Percentiles rank a stretch among this genome's conserved stretches.
Evolutionary conservation across 2,329 filamentous ascomycete genomes (phyloP).

Genomic region (Pseudocercospora eumusae): DNA sequence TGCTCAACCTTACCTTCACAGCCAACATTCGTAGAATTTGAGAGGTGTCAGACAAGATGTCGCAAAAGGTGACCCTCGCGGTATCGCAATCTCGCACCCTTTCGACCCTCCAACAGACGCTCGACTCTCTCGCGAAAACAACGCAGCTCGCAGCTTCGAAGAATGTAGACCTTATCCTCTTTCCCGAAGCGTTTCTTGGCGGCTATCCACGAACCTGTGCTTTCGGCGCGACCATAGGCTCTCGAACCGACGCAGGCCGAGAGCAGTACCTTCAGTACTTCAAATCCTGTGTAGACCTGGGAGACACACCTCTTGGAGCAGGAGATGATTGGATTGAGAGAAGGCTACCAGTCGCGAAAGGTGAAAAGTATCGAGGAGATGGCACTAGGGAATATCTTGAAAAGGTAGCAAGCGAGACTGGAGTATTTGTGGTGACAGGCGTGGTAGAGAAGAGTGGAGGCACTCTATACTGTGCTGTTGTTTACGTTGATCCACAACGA

Average conservation of each 20-base stretch:
- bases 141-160: conserved; percentile 63
- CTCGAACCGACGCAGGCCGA: conserved; percentile 66
- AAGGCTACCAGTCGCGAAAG: conserved; percentile 55
- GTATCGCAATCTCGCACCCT: conserved; percentile 53
- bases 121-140: conserved; percentile 64
- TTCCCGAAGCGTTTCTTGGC: conserved; percentile 89
- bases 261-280: conserved; percentile 85
- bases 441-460: conserved; percentile 78
- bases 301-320: conserved; percentile 71
- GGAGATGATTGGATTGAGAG: conserved; percentile 71
- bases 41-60: conserved; percentile 24
- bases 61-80: conserved; percentile 51
- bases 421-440: conserved; percentile 79
- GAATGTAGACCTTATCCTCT: conserved; percentile 71
- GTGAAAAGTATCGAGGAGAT: conserved; percentile 60
- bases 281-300: conserved; percentile 75
- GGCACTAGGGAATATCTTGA: conserved; percentile 81
- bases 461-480: conserved; percentile 77
- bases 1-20: neutral
- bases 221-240: conserved; percentile 75
- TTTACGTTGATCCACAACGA: conserved; percentile 75
- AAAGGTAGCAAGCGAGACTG: conserved; percentile 70
- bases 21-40: neutral
- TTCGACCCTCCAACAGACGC: conserved; percentile 57
- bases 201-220: conserved; percentile 81